Percentiles rank a stretch among this genome's conserved stretches.
Evolutionary conservation across 208 protist genomes (phyloP).

Genomic region (Crithidia thermophila): DNA sequence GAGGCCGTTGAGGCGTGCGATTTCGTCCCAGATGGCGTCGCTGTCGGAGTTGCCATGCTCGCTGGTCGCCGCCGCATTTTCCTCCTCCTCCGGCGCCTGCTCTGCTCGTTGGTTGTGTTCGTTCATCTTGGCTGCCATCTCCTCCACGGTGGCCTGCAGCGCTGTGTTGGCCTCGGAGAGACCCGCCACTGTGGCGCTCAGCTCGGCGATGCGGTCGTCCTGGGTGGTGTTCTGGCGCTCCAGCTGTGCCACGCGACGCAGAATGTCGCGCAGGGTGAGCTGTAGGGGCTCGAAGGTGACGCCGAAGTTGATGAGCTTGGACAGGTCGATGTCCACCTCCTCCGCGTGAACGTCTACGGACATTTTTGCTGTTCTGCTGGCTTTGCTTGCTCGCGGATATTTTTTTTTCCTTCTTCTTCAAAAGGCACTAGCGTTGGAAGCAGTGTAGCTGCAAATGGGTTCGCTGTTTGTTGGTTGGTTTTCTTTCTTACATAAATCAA

Average conservation of each 20-base stretch:
- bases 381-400: background rate
- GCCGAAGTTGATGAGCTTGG: slow-evolving; percentile 76
- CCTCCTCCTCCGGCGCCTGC: background rate
- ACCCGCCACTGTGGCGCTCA: slow-evolving; percentile 46
- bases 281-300: slow-evolving; percentile 79
- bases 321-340: slow-evolving; percentile 80
- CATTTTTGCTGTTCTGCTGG: slow-evolving; percentile 20
- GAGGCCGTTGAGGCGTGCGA: slow-evolving; percentile 54
- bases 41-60: slow-evolving; percentile 28
- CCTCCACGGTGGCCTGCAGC: slow-evolving; percentile 33
- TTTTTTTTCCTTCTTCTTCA: no score
- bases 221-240: slow-evolving; percentile 32
- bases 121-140: slow-evolving; percentile 5
- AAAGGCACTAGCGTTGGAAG: no score
- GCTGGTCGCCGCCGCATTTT: background rate
- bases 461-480: no score
- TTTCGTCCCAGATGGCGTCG: slow-evolving; percentile 62
- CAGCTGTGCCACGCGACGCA: slow-evolving; percentile 45
- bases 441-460: no score
- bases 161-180: slow-evolving; percentile 27
- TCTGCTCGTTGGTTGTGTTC: background rate
- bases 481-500: no score
- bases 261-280: slow-evolving; percentile 65
- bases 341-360: slow-evolving; percentile 19
- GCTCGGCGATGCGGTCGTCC: slow-evolving; percentile 51